Conservation (phyloP, 2,329 filamentous ascomycete species). For the Beauveria varroae region DNA sequence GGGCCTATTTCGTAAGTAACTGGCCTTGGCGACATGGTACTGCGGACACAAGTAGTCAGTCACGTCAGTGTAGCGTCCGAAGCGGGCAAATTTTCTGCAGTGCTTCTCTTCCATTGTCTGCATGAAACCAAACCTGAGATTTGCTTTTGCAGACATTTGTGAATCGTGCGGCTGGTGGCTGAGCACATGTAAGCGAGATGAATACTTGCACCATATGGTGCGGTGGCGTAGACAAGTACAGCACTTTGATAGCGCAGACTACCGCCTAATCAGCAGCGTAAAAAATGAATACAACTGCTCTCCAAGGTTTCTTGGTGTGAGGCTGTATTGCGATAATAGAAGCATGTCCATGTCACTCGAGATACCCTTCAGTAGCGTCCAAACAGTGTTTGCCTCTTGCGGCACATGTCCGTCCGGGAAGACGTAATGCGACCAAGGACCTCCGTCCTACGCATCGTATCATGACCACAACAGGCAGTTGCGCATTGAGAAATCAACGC, state of each 20-base stretch:
- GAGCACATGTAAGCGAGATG: not conserved
- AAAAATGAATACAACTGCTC: too few species aligned
- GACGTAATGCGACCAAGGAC: too few species aligned
- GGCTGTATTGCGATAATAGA: too few species aligned
- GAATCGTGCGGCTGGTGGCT: not conserved
- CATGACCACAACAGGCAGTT: too few species aligned
- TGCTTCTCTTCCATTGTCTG: not conserved
- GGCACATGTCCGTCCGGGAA: too few species aligned
- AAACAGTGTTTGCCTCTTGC: too few species aligned
- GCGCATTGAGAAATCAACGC: too few species aligned
- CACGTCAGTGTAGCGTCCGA: not conserved
- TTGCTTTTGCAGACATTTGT: not conserved
- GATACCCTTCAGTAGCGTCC: too few species aligned
- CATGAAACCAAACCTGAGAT: not conserved
- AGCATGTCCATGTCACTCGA: too few species aligned
- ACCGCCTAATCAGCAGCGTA: too few species aligned
- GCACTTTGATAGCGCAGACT: not conserved
- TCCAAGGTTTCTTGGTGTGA: too few species aligned
- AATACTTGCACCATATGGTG: not conserved
- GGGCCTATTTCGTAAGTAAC: not conserved
- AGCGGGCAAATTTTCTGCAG: not conserved
- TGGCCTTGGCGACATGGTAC: not conserved
- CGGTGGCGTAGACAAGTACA: not conserved
- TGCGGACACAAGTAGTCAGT: not conserved
- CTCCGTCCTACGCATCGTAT: too few species aligned